Evolutionary conservation across 441 rosid genomes (phyloP).

Genomic region (Raphanus hybrid): DNA sequence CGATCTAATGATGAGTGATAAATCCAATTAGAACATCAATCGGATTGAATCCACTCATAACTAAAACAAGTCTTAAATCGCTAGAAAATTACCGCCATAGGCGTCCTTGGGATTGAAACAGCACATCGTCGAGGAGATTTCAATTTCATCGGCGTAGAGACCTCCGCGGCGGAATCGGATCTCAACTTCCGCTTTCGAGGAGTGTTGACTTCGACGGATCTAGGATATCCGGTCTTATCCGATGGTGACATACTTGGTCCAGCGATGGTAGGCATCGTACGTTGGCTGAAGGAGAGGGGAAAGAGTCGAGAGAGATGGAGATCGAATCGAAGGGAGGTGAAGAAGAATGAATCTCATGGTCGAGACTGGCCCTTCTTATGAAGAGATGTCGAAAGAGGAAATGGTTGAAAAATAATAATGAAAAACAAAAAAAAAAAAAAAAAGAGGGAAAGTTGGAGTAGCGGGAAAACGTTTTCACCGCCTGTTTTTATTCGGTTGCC

Average conservation of each 20-base stretch:
- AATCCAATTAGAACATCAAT: not conserved
- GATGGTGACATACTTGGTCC: too few relatives aligned
- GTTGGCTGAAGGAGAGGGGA: not conserved
- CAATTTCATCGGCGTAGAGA: slow-evolving; percentile 3
- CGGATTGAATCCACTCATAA: not conserved
- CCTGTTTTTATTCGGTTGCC: slow-evolving; percentile 22
- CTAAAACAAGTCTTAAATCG: not conserved
- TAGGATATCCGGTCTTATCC: too few relatives aligned
- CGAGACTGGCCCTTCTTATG: slow-evolving; percentile 26
- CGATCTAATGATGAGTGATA: not conserved
- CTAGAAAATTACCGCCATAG: not conserved
- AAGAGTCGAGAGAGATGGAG: not conserved
- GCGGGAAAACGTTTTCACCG: slow-evolving; percentile 42
- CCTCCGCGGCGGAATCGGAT: slow-evolving; percentile 38
- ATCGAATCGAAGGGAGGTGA: slow-evolving; percentile 13
- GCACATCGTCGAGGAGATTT: slow-evolving; percentile 7
- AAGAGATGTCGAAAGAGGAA: slow-evolving; percentile 33
- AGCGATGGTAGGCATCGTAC: slow-evolving; percentile 65
- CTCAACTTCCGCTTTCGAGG: slow-evolving; percentile 59
- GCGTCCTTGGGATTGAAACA: not conserved
- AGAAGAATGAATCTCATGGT: slow-evolving; percentile 38
- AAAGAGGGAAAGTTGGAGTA: not conserved
- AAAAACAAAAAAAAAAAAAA: not conserved
- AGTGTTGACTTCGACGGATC: slow-evolving; percentile 8
- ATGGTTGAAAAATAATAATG: slow-evolving; percentile 6